Conservation (phyloP, 495 filamentous ascomycete genomes). For the Aspergillus wentii region DNA sequence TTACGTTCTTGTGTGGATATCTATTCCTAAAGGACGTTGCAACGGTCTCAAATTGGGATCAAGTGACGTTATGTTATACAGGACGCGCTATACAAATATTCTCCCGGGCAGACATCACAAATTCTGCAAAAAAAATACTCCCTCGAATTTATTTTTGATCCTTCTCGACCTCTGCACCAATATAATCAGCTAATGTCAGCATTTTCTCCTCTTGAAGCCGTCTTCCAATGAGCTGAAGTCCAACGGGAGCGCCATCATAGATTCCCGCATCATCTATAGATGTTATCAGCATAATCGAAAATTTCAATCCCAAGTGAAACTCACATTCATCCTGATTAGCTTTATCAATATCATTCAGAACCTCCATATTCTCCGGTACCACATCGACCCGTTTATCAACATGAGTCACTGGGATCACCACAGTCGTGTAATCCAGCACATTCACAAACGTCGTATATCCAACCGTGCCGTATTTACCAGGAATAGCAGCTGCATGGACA, state of each 20-base stretch:
- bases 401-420: slow-evolving; percentile 54
- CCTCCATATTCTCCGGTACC: slow-evolving; percentile 24
- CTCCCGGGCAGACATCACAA: no score
- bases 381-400: slow-evolving; percentile 51
- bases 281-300: slow-evolving; percentile 1
- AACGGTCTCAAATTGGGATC: no score
- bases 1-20: no score
- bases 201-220: slow-evolving; percentile 52
- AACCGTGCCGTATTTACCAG: slow-evolving; percentile 39
- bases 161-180: no score
- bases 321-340: slow-evolving; percentile 46
- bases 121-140: no score
- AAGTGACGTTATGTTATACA: no score
- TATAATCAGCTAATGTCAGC: slow-evolving; percentile 34
- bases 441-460: slow-evolving; percentile 53
- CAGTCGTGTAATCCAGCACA: slow-evolving; percentile 52
- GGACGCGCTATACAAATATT: no score
- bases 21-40: no score
- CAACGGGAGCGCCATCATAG: slow-evolving; percentile 52
- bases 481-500: slow-evolving; percentile 44
- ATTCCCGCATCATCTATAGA: slow-evolving; percentile 45
- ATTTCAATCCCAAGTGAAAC: slow-evolving; percentile 17
- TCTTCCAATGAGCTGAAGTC: slow-evolving; percentile 47
- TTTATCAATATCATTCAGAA: slow-evolving; percentile 37
- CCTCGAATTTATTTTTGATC: no score